phyloP scores from a whole-genome alignment of 441 rosid species.

The Syzygium malaccense region DNA sequence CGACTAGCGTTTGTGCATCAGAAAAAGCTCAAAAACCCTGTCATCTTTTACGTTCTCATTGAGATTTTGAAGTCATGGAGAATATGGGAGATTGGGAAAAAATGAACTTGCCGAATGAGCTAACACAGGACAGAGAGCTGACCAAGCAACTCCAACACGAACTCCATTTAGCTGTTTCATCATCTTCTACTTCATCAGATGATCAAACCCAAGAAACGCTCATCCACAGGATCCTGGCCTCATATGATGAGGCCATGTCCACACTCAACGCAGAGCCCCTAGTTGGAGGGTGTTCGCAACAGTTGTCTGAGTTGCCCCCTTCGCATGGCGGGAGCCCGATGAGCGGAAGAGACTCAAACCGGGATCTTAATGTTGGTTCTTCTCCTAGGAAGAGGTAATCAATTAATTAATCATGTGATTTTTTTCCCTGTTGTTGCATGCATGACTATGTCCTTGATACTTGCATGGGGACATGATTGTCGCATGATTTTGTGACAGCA shows the following conservation, averaged over 20 bases:
- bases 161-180: slow-evolving; percentile 7
- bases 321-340: no score
- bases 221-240: slow-evolving; percentile 38
- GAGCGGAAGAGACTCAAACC: slow-evolving; percentile 27
- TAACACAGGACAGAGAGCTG: slow-evolving; percentile 51
- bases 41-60: neutral
- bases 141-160: slow-evolving; percentile 46
- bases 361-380: slow-evolving; percentile 24
- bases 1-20: neutral
- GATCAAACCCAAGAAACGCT: slow-evolving; percentile 32
- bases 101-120: slow-evolving; percentile 40
- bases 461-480: neutral
- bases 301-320: neutral
- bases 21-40: neutral
- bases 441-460: neutral
- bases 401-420: neutral
- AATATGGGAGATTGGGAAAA: slow-evolving; percentile 37
- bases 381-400: slow-evolving; percentile 39
- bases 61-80: slow-evolving; percentile 12
- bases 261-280: slow-evolving; percentile 25
- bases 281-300: slow-evolving; percentile 20
- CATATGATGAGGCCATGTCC: slow-evolving; percentile 52
- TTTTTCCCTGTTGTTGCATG: neutral
- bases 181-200: slow-evolving; percentile 14
- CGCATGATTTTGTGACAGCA: neutral